These are phyloP conservation scores for Taiozyma sp. DNA, from an alignment of 1,139 yeast species.

Conservation along the genomic window DNA sequence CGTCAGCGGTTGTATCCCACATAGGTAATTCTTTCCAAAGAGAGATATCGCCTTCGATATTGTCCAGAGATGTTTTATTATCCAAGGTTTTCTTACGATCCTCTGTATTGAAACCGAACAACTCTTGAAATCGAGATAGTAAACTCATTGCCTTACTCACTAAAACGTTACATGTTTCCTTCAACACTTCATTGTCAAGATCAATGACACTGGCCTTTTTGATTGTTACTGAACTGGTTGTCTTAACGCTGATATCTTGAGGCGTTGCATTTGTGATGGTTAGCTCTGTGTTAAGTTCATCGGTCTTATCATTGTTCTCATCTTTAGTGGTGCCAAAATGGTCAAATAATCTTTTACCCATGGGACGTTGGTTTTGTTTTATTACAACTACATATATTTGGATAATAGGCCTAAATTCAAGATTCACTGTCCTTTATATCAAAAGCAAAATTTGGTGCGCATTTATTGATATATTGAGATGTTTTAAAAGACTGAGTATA, in stretches of 20 bases:
- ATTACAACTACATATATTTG: no score
- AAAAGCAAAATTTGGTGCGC: not conserved
- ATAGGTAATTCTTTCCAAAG: not conserved
- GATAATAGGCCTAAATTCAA: no score
- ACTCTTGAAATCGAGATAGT: not conserved
- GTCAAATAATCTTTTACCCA: no score
- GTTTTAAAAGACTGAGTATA: not conserved
- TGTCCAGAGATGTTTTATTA: no score
- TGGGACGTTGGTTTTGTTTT: no score
- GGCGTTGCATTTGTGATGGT: no score
- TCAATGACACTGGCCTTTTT: not conserved
- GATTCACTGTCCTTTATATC: not conserved
- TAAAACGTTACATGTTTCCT: not conserved
- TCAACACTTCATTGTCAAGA: not conserved
- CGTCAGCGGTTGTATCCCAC: not conserved
- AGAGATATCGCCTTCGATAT: no score
- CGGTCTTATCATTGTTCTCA: no score
- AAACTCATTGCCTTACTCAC: not conserved
- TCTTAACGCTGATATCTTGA: not conserved
- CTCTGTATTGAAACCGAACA: not conserved
- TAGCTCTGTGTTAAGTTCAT: no score
- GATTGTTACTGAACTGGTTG: not conserved
- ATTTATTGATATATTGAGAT: not conserved
- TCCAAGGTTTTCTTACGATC: no score
- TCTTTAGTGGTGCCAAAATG: no score